Conservation (phyloP, 2,329 filamentous ascomycete genomes). For the Passalora sequoiae region DNA sequence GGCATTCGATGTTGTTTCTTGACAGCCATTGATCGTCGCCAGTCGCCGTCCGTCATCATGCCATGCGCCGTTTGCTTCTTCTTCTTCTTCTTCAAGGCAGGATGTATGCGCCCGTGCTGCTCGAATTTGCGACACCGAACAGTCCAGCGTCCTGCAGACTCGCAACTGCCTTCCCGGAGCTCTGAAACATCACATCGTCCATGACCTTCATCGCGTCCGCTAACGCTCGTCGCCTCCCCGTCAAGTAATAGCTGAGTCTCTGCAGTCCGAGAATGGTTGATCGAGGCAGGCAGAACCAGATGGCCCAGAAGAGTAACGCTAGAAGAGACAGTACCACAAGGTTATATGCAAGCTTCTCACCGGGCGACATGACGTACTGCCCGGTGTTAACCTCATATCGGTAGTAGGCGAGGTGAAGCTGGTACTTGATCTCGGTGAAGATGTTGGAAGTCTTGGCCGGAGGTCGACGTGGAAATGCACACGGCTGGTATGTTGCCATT, state of each 20-base stretch:
- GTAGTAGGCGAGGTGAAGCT: slow-evolving; percentile 25
- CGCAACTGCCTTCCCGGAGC: slow-evolving; percentile 11
- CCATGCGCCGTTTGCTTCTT: not conserved
- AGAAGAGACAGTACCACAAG: slow-evolving; percentile 19
- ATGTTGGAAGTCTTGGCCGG: slow-evolving; percentile 17
- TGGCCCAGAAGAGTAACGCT: slow-evolving; percentile 15
- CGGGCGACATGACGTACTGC: slow-evolving; percentile 28
- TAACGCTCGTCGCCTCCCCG: slow-evolving; percentile 11
- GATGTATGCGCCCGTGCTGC: not conserved
- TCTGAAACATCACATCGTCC: slow-evolving; percentile 11
- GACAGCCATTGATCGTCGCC: no score
- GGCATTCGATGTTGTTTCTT: slow-evolving; percentile 1
- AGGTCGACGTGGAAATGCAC: slow-evolving; percentile 20
- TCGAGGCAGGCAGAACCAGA: slow-evolving; percentile 23
- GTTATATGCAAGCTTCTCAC: slow-evolving; percentile 29
- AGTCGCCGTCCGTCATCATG: no score
- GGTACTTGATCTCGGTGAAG: slow-evolving; percentile 21
- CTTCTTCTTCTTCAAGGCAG: slow-evolving; percentile 1
- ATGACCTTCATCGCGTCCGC: slow-evolving; percentile 5
- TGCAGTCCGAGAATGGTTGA: slow-evolving; percentile 13
- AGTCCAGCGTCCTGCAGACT: slow-evolving; percentile 10
- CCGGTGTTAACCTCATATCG: slow-evolving; percentile 28
- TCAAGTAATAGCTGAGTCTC: slow-evolving; percentile 21
- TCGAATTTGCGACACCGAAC: slow-evolving; percentile 10
- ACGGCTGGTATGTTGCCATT: slow-evolving; percentile 28